These are phyloP conservation scores for Daldinia loculata DNA, from an alignment of 495 filamentous ascomycete genomes.

Conservation along the genomic window DNA sequence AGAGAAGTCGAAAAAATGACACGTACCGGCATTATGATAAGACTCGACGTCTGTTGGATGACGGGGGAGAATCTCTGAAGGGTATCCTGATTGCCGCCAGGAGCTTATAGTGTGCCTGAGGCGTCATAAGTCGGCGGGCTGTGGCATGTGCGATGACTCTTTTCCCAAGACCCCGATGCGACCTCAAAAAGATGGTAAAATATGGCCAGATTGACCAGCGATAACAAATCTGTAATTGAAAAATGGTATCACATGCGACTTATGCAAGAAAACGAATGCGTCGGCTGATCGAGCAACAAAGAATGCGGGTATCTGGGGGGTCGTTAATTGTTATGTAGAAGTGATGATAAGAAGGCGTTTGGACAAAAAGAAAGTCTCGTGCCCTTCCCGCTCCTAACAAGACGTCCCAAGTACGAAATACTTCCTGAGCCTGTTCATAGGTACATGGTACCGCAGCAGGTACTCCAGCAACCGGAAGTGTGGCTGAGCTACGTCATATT, in stretches of 20 bases:
- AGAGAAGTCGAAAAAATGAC: conserved; percentile 22
- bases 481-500: conserved; percentile 43
- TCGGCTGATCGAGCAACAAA: conserved; percentile 25
- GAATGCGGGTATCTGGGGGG: conserved; percentile 17
- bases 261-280: conserved; percentile 25
- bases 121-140: conserved; percentile 40
- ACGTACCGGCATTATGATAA: conserved; percentile 45
- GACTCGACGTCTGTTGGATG: conserved; percentile 22
- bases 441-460: not conserved
- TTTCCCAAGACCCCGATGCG: conserved; percentile 26
- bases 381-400: conserved; percentile 33
- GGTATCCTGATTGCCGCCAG: conserved; percentile 38
- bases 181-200: conserved; percentile 25
- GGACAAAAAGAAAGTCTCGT: conserved; percentile 43
- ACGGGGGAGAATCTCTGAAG: conserved; percentile 10
- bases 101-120: conserved; percentile 35
- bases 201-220: conserved; percentile 10
- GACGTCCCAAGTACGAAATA: conserved; percentile 24
- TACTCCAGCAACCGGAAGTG: conserved; percentile 6
- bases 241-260: not conserved
- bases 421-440: conserved; percentile 25
- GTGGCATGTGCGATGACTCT: conserved; percentile 40
- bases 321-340: conserved; percentile 1
- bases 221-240: not conserved
- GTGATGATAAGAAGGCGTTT: conserved; percentile 37